These are phyloP conservation scores for Apostasia shenzhenica DNA, from an alignment of 106 monocot species.

Conservation along the genomic window DNA sequence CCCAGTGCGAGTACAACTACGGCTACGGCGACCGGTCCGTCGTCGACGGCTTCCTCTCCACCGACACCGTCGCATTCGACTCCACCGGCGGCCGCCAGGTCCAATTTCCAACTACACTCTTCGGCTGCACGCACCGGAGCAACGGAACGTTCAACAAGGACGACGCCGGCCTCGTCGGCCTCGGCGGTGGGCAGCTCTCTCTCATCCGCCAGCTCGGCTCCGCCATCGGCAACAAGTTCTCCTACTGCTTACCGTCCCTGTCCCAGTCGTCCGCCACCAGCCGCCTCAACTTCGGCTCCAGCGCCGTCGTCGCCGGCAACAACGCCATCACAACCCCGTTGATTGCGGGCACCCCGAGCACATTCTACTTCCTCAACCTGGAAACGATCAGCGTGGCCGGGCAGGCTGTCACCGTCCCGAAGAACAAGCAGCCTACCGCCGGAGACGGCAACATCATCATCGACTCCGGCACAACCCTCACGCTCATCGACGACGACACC, in stretches of 20 bases:
- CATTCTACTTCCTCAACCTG: constrained; percentile 27
- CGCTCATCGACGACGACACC: background rate
- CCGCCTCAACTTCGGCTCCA: constrained; percentile 19
- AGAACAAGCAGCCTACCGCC: background rate
- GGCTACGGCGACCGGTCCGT: constrained; percentile 71
- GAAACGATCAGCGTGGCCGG: constrained; percentile 10
- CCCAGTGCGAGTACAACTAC: constrained; percentile 41
- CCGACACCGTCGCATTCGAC: constrained; percentile 35
- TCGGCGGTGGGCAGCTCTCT: constrained; percentile 63
- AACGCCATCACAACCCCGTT: constrained; percentile 13
- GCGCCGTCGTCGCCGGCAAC: background rate
- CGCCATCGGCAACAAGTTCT: constrained; percentile 57
- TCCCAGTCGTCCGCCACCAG: constrained; percentile 2
- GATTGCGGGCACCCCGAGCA: background rate
- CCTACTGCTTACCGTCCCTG: constrained; percentile 59
- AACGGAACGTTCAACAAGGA: constrained; percentile 64
- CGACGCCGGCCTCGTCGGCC: constrained; percentile 64
- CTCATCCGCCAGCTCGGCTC: constrained; percentile 46
- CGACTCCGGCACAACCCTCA: too few species aligned
- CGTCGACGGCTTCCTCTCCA: constrained; percentile 37
- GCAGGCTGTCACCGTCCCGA: background rate
- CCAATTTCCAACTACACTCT: constrained; percentile 26
- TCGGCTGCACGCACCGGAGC: constrained; percentile 60
- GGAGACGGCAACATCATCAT: constrained; percentile 12
- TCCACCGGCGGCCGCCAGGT: constrained; percentile 11